These are phyloP conservation scores for Neopestalotiopsis sp. DNA, from an alignment of 2,329 filamentous ascomycete species.

Conservation along the genomic window DNA sequence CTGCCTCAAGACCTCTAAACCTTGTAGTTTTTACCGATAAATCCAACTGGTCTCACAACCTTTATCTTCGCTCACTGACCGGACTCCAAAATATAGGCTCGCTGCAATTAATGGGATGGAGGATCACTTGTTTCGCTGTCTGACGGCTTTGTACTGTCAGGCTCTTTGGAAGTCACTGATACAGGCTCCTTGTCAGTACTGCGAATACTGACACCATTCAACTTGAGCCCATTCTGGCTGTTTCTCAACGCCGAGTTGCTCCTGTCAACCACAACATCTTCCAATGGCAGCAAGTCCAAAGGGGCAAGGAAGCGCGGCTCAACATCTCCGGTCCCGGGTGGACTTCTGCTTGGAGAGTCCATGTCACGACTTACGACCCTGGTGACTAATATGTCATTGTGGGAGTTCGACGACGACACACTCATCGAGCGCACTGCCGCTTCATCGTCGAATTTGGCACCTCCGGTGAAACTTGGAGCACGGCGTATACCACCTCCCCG, in stretches of 20 bases:
- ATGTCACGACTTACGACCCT: not conserved
- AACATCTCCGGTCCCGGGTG: too few species aligned
- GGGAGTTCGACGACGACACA: not conserved
- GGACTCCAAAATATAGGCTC: too few species aligned
- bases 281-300: not conserved
- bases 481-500: not conserved
- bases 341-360: not conserved
- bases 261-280: not conserved
- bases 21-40: too few species aligned
- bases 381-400: not conserved
- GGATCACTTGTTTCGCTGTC: not conserved
- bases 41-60: too few species aligned
- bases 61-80: too few species aligned
- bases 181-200: not conserved
- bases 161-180: not conserved
- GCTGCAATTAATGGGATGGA: too few species aligned
- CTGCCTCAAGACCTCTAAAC: too few species aligned
- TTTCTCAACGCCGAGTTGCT: not conserved
- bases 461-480: not conserved
- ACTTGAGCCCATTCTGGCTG: constrained; percentile 6
- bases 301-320: not conserved
- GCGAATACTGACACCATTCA: constrained; percentile 2
- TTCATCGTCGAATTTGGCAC: not conserved
- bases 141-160: not conserved
- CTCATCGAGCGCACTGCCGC: not conserved